Percentiles rank a stretch among this genome's conserved stretches.
Evolutionary conservation across 495 filamentous ascomycete genomes (phyloP).

Genomic region (Daldinia childiae): DNA sequence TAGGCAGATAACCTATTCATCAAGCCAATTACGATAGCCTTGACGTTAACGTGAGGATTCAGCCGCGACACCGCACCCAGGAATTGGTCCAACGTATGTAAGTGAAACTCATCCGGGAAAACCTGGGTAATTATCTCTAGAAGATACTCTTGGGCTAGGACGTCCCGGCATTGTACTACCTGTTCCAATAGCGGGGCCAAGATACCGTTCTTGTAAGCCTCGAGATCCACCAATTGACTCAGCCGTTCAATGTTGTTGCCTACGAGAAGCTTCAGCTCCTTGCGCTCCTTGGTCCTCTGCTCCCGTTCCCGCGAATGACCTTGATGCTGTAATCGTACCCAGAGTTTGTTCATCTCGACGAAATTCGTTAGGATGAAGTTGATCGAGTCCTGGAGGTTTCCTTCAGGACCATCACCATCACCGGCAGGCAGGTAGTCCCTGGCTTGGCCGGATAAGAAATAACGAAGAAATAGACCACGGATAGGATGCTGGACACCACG

Average conservation of each 20-base stretch:
- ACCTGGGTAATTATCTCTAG: slow-evolving; percentile 98
- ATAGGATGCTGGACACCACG: slow-evolving; percentile 96
- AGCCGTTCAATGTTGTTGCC: slow-evolving; percentile 95
- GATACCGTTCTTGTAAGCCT: slow-evolving; percentile 90
- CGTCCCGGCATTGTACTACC: slow-evolving; percentile 96
- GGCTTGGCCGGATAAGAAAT: slow-evolving; percentile 94
- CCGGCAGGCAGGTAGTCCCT: slow-evolving; percentile 85
- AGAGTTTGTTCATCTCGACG: slow-evolving; percentile 99
- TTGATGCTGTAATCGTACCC: slow-evolving; percentile 97
- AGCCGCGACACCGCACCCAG: slow-evolving; percentile 89
- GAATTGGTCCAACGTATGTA: slow-evolving; percentile 94
- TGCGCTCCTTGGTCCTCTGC: slow-evolving; percentile 88
- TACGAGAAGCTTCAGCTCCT: slow-evolving; percentile 93
- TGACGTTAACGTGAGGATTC: slow-evolving; percentile 95
- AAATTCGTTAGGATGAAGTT: slow-evolving; percentile 98
- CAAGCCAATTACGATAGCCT: slow-evolving; percentile 95
- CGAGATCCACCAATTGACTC: slow-evolving; percentile 94
- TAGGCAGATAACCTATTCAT: slow-evolving; percentile 97
- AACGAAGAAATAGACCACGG: slow-evolving; percentile 91
- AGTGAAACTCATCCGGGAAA: slow-evolving; percentile 97
- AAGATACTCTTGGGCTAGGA: slow-evolving; percentile 96
- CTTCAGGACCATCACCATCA: slow-evolving; percentile 89
- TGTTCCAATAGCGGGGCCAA: slow-evolving; percentile 90
- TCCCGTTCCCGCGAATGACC: slow-evolving; percentile 95
- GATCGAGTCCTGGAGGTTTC: slow-evolving; percentile 95